Base-by-base conservation (phyloP, 2,329 filamentous ascomycete genomes). In the Arthroderma sp. region DNA sequence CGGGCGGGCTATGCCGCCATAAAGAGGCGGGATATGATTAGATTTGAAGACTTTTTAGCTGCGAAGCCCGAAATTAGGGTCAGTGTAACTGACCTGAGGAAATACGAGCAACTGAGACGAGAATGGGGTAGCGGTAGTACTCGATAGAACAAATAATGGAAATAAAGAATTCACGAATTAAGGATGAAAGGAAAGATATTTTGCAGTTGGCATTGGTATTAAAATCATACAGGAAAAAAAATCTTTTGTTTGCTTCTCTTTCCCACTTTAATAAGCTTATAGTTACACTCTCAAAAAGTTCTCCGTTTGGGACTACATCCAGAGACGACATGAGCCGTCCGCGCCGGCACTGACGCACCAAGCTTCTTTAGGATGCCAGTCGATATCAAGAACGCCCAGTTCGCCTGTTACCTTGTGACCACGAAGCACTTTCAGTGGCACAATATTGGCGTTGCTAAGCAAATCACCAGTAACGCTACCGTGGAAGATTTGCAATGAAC, bases 341-440 rank as follows among this genome's bases (percentile, higher is more conserved):
- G 89, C 88, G 54, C 91, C 91, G 39, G 88, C 89, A 70, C 84
- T 93, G 43, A 94, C 81, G 65, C 84, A 83, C 91, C 91, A 96
- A 2, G 89, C 86, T 65, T 96, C 85, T 51, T 76, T 78, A 4
- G 87, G 86, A 69, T 98, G 91, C 93, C 93, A 98, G 58, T 94
- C 85, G 29, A 98, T 69, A 61, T 94, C 89, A 71, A 96, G 73
- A 10, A 96, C 88, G 52, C 91, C 91, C 47, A 98, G 67, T 53
- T 87, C 82, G 58, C 78, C 83, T 58, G 83, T 82, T 2, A 96
- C 80, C 65, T 82, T 84, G 67, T 98, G 91, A 1, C 91, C 91
- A 58, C 78, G 82, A 40, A 98, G 73, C 57, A 94, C 86, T 73
- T 96, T 98, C 50, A 98, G 74, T 6, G 91, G 91, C 42, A 96